Conservation (phyloP, 139 green algal species). For the Chlorella sp. region DNA sequence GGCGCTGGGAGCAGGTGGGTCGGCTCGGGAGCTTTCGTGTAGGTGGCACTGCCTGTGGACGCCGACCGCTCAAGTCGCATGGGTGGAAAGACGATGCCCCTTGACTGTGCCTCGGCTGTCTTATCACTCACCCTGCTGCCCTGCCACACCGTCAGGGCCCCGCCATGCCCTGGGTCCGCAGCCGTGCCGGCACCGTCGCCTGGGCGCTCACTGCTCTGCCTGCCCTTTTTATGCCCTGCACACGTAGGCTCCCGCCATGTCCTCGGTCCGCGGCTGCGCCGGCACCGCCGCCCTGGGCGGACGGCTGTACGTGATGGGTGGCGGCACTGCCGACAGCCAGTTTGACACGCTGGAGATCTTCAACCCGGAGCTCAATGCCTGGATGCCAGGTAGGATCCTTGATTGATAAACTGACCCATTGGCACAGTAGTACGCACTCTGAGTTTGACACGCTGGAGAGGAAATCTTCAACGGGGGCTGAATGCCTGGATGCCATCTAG, state of each 20-base stretch:
- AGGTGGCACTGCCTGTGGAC: background rate
- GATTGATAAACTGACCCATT: too few relatives aligned
- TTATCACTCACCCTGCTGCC: background rate
- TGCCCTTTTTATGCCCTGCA: background rate
- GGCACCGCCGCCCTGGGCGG: slow-evolving; percentile 35
- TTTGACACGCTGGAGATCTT: slow-evolving; percentile 46
- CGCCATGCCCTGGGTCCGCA: too few relatives aligned
- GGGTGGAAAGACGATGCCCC: too few relatives aligned
- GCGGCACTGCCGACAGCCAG: slow-evolving; percentile 34
- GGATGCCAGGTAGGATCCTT: slow-evolving; percentile 24
- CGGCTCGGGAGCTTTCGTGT: background rate
- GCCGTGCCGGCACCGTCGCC: too few relatives aligned
- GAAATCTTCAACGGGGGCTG: too few relatives aligned
- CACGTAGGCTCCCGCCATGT: slow-evolving; percentile 43
- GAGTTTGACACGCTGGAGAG: too few relatives aligned
- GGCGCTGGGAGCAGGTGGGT: background rate
- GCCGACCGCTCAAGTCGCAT: too few relatives aligned
- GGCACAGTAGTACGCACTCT: too few relatives aligned
- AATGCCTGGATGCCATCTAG: background rate
- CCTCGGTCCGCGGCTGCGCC: slow-evolving; percentile 41
- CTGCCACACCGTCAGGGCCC: background rate
- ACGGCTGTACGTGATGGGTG: slow-evolving; percentile 51
- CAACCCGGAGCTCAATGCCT: slow-evolving; percentile 40
- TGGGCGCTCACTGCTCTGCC: background rate
- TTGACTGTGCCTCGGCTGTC: background rate